Base-by-base conservation (phyloP, 2,329 filamentous ascomycete species). In the Fusarium sp. region DNA sequence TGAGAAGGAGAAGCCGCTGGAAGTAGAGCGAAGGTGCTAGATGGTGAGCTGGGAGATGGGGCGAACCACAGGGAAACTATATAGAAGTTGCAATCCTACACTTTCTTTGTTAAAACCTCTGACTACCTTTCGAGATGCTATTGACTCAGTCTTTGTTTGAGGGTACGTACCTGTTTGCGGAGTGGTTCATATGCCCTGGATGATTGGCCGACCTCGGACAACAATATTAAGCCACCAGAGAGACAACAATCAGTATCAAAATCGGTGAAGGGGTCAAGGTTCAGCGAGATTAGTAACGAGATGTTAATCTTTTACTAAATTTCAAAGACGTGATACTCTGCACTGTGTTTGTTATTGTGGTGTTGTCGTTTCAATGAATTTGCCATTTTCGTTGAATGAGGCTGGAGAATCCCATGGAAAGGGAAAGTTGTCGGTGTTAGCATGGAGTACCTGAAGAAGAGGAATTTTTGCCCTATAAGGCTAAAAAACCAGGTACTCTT, bases 151-250 rank as follows among this genome's bases (percentile, higher is more conserved):
- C 59, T 33, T 69, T 63, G 57, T 40, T 35, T 35, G n/a, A 57
- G 20, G 62, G 54, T 71, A 77, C 74, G 73, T 73, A 75, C 68
- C 68, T n/a, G 47, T 25, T 29, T 68, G 73, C 71, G 73, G 76
- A 74, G 70, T 54, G 47, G 25, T 54, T 18, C 36, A 52, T 33
- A 35, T 6, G 57, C 31, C 27, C 58, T 29, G 40, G 45, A 40
- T 79, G 77, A 79, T 78, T 78, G 77, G 77, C 69, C 69, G 66
- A 71, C 25, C 8, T 63, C 54, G 63, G 68, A 69, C 72, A 54
- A 54, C 47, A 54, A 54, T 54, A 54, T 54, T 54, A 54, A 54
- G 47, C 47, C 47, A 54, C 47, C 47, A 42, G n/a, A 20, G 54
- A 29, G 33, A 59, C 14, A 54, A 31, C 47, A 54, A 54, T 54